These are phyloP conservation scores for Solanum rostratum DNA, from an alignment of 257 asterid species.

Conservation along the genomic window DNA sequence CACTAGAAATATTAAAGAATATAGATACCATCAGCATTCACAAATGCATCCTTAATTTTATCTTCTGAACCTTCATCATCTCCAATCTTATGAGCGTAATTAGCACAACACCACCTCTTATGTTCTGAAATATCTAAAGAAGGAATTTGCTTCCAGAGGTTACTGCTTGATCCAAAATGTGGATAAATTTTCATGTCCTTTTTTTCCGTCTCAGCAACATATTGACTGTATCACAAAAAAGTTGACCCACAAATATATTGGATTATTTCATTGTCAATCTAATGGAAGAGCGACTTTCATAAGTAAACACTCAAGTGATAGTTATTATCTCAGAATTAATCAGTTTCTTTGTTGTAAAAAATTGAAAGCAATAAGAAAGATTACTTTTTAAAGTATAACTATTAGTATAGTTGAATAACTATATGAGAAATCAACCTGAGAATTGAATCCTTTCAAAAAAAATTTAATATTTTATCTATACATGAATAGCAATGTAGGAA, in stretches of 20 bases:
- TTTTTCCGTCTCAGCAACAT: constrained; percentile 44
- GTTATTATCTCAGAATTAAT: background rate
- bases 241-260: background rate
- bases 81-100: constrained; percentile 18
- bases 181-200: constrained; percentile 28
- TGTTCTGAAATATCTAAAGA: constrained; percentile 29
- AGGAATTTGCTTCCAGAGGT: constrained; percentile 25
- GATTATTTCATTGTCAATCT: background rate
- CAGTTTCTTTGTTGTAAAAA: background rate
- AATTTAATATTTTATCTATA: background rate
- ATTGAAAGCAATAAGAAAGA: background rate
- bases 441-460: background rate
- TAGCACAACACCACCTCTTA: constrained; percentile 45
- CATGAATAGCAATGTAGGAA: background rate
- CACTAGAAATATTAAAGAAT: too few species aligned
- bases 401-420: background rate
- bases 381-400: background rate
- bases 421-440: background rate
- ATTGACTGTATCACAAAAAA: constrained; percentile 41
- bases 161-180: constrained; percentile 28
- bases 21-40: too few species aligned
- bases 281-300: background rate
- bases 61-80: background rate
- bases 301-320: background rate
- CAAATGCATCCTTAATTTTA: too few species aligned